Percentiles rank a stretch among this genome's conserved stretches.
Evolutionary conservation across 2,329 filamentous ascomycete genomes (phyloP).

Genomic region (Corniculantispora saksenae): DNA sequence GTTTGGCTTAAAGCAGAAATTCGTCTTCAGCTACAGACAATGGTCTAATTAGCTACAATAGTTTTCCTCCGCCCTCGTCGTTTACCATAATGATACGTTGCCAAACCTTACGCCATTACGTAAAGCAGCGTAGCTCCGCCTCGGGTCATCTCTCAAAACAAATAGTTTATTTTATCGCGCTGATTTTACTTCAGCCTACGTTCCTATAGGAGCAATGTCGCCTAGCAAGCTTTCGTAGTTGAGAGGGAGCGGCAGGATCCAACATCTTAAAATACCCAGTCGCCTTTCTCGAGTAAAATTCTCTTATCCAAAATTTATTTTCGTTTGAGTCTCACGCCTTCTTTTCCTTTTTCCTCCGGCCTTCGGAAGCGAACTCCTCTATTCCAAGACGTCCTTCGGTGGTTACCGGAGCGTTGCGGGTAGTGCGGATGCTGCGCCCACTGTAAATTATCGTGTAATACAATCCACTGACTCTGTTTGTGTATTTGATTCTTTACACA

Average conservation of each 20-base stretch:
- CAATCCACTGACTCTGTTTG: neutral
- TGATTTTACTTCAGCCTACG: neutral
- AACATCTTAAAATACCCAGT: neutral
- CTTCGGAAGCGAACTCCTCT: neutral
- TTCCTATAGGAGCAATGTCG: neutral
- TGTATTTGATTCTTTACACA: neutral
- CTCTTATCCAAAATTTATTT: too few species aligned
- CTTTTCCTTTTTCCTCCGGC: neutral
- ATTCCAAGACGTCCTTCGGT: neutral
- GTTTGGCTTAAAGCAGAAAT: neutral
- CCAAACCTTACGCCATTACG: neutral
- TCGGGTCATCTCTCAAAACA: neutral
- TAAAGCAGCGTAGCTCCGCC: neutral
- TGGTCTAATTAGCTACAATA: neutral
- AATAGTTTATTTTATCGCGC: neutral
- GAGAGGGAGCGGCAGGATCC: neutral
- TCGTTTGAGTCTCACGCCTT: neutral
- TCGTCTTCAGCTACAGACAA: neutral
- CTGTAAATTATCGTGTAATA: neutral
- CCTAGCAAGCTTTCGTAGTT: neutral
- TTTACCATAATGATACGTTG: neutral
- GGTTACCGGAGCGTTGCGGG: neutral
- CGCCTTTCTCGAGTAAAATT: neutral
- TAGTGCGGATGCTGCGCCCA: neutral
- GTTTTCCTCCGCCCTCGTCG: neutral